These are phyloP conservation scores for Dothideomycetes sp. DNA, from an alignment of 2,329 filamentous ascomycete genomes.

Conservation along the genomic window DNA sequence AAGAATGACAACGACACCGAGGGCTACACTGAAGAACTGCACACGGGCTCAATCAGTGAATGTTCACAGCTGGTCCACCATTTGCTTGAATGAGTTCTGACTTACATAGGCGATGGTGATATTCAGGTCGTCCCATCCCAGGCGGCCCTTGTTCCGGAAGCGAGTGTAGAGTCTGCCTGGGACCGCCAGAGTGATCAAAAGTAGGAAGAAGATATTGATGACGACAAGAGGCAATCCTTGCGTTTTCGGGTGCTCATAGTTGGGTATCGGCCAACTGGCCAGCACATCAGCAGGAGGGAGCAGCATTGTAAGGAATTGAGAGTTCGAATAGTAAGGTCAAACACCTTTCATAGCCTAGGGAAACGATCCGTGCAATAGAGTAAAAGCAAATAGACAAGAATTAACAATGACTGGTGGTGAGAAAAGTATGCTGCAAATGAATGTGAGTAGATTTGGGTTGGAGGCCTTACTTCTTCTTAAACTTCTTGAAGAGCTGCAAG, in stretches of 20 bases:
- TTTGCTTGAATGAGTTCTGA: neutral
- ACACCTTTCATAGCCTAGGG: too few relatives aligned
- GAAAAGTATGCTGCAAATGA: too few relatives aligned
- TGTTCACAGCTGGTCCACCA: too few relatives aligned
- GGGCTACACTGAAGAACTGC: constrained; percentile 20
- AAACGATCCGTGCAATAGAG: too few relatives aligned
- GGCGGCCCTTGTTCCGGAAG: constrained; percentile 32
- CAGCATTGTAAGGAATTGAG: constrained; percentile 12
- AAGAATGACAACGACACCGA: constrained; percentile 32
- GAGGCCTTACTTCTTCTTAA: too few relatives aligned
- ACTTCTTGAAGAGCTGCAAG: too few relatives aligned
- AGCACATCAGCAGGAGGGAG: constrained; percentile 25
- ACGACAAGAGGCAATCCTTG: constrained; percentile 32
- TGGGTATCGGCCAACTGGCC: constrained; percentile 31
- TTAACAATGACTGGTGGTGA: too few relatives aligned
- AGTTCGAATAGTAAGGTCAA: too few relatives aligned
- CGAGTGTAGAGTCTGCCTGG: constrained; percentile 33
- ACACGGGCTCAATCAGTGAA: too few relatives aligned
- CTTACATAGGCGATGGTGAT: constrained; percentile 33
- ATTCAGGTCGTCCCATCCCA: constrained; percentile 35
- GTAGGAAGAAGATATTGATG: constrained; percentile 31
- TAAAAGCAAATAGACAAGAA: too few relatives aligned
- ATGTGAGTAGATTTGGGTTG: too few relatives aligned
- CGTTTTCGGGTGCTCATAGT: constrained; percentile 34
- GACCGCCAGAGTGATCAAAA: constrained; percentile 29